These are phyloP conservation scores for Chlamydomonas asymmetrica DNA, from an alignment of 139 green algal genomes.

Conservation along the genomic window DNA sequence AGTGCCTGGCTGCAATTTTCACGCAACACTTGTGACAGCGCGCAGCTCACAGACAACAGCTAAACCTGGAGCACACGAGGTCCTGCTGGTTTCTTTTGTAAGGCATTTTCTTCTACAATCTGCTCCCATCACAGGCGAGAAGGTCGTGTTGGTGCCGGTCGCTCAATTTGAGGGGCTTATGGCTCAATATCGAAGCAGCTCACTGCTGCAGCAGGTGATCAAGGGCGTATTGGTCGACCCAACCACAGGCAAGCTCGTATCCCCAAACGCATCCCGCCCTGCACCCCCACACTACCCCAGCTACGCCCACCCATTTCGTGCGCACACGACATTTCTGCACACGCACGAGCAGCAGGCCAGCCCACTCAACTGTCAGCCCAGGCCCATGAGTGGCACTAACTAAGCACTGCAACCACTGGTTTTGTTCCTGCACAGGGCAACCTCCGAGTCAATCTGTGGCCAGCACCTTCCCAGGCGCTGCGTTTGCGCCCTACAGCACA, in stretches of 20 bases:
- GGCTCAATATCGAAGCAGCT: background rate
- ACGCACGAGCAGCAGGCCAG: background rate
- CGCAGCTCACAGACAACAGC: background rate
- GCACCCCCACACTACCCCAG: background rate
- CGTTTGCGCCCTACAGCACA: slow-evolving; percentile 2
- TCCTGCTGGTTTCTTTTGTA: background rate
- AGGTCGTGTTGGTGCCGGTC: slow-evolving; percentile 1
- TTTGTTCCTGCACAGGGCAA: background rate
- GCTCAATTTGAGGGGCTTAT: background rate
- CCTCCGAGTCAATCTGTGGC: background rate
- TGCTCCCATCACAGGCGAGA: background rate
- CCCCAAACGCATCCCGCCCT: too few species aligned
- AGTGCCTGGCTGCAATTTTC: background rate
- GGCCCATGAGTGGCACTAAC: background rate
- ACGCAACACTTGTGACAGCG: background rate
- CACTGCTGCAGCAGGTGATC: background rate
- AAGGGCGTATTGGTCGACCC: slow-evolving; percentile 16
- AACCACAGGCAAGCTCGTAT: background rate
- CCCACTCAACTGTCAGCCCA: too few species aligned
- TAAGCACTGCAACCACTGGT: background rate
- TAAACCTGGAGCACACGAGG: too few species aligned
- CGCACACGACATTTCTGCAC: background rate
- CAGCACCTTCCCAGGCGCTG: background rate
- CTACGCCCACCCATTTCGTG: background rate
- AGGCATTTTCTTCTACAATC: background rate